Evolutionary conservation across 2,329 filamentous ascomycete genomes (phyloP), one percentile per base, ranked within the genome.

Genomic region (Nannizzia gypsea): DNA sequence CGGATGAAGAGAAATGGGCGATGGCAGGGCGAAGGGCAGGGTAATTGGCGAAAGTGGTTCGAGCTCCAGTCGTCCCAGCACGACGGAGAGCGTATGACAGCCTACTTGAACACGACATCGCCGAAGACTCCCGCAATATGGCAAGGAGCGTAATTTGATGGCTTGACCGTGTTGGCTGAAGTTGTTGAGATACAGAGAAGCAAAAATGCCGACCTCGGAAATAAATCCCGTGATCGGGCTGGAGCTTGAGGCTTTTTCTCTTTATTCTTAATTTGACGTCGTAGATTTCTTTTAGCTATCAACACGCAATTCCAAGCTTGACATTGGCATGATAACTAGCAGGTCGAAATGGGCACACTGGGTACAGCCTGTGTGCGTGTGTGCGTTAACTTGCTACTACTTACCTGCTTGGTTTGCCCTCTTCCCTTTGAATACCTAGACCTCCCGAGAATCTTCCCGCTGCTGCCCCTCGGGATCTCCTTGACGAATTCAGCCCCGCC

Each of bases 381-480:
- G n/a, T n/a, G n/a, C n/a, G n/a, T n/a, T n/a, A n/a, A n/a, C n/a
- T 42, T 17, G 38, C 38, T 15, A 6, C 38, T 42, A 17, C 15
- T 4, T n/a, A 42, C 13, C 20, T 26, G 20, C 3, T 44, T 44
- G 1, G n/a, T 6, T 8, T 44, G 60, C 34, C 63, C 71, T 52
- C 68, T 34, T n/a, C 73, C 72, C 67, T 77, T 77, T 61, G 78
- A 64, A 60, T 77, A 31, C 34, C 76, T 69, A n/a, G n/a, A n/a
- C n/a, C n/a, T n/a, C 40, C 76, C 69, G 59, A 78, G 62, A 55
- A 78, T 79, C 71, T 79, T 79, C 5, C 77, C 77, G 42, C 74
- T 73, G 8, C 71, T 71, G 55, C 73, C 78, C 70, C 78, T 78
- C 3, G 76, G 76, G 31, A 78, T 74, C 48, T 68, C 66, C 76